Base-by-base conservation (phyloP, 352 stramenopile species). In the Aphanomyces euteiches region DNA sequence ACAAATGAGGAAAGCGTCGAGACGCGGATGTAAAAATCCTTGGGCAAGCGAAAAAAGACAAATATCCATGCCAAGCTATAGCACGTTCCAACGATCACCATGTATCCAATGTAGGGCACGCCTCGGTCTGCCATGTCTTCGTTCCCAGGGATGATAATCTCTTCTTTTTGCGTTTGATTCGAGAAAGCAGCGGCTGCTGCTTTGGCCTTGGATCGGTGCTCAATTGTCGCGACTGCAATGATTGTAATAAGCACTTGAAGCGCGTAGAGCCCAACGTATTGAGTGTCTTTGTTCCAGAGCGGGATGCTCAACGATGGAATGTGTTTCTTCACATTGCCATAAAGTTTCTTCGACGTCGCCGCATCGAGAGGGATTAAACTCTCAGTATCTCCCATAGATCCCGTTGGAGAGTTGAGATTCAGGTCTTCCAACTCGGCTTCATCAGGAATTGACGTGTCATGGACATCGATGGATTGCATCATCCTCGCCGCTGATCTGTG, bases 341-440 rank as follows among this genome's bases (percentile, higher is more conserved):
- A 61, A 37, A 61, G 39, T 17, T 41, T 61, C 15, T 37, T 61
- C 6, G 54, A 28, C 17, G 64, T 41, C 5, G 17, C 1, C 4
- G 17, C 17, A 28, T 70, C 64, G 8, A 70, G 15, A 6, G 64
- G 64, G 21, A 70, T 70, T 19, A 70, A 61, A 40, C 54, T 61
- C 15, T n/a, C 21, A 37, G 28, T 61, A 12, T 28, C 19, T 40
- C 43, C 54, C 39, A 28, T 61, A 19, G 59, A 67, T 6, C 38
- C 21, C 40, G 64, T 61, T 8, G 64, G 64, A 12, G 64, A 70
- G 50, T 10, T n/a, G 28, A 63, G 39, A 37, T 28, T n/a, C 7
- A 65, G 57, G 59, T 67, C 41, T 36, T 70, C 64, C 43, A 70
- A 58, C 54, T 70, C 64, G 8, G 64, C 64, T 45, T 70, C 64